A percentile compares a stretch with the other conserved stretches of the same genome.
Evolutionary conservation across 345 rosid species (phyloP).

Genomic region (Moricandia arvensis): DNA sequence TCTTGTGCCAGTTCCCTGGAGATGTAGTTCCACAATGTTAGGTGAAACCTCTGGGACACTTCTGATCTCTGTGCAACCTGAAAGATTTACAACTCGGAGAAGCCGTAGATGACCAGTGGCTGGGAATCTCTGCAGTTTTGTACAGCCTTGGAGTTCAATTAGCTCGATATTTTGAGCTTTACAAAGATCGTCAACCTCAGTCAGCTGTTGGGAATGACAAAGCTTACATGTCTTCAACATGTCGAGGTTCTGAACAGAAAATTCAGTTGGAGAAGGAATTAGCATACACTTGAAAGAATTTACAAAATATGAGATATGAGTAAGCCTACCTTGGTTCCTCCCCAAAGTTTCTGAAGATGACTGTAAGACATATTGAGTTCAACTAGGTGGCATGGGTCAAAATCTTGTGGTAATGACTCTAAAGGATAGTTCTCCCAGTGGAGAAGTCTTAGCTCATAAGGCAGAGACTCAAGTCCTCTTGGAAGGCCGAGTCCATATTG

Average conservation of each 20-base stretch:
- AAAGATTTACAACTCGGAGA: slow-evolving; percentile 13
- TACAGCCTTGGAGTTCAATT: slow-evolving; percentile 17
- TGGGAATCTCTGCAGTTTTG: slow-evolving; percentile 11
- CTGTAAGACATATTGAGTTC: slow-evolving; percentile 22
- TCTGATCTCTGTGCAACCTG: slow-evolving; percentile 2
- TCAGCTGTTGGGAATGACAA: slow-evolving; percentile 6
- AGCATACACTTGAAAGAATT: background rate
- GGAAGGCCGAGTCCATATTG: background rate
- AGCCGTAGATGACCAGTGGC: background rate
- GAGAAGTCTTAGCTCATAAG: slow-evolving; percentile 22
- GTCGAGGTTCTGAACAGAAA: background rate
- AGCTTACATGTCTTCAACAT: slow-evolving; percentile 17
- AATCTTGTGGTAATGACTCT: slow-evolving; percentile 3
- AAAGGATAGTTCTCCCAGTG: slow-evolving; percentile 34
- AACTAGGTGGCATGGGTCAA: slow-evolving; percentile 17
- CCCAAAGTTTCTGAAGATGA: slow-evolving; percentile 28
- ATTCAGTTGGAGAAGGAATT: background rate
- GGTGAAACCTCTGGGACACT: slow-evolving; percentile 3
- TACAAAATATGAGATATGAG: background rate
- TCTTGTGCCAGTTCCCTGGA: slow-evolving; percentile 10
- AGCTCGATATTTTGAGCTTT: background rate
- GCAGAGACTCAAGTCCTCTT: slow-evolving; percentile 10
- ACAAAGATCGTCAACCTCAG: background rate
- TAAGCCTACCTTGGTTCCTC: slow-evolving; percentile 13
- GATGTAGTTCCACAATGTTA: background rate